Evolutionary conservation across 176 grass and related monocot species (phyloP).

Genomic region (Carex parvula): DNA sequence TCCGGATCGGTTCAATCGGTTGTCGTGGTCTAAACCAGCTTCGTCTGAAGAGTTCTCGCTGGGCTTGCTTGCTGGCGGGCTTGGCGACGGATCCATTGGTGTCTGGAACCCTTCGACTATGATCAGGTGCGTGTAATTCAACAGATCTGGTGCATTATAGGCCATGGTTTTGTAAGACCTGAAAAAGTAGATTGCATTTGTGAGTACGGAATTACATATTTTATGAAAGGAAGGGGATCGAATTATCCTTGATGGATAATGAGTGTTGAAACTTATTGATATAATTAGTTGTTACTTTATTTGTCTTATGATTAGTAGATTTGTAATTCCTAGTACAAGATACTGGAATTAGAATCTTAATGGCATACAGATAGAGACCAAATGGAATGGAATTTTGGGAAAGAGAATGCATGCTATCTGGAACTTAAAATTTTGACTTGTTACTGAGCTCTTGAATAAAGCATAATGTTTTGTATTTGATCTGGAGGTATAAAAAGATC

Average conservation of each 20-base stretch:
- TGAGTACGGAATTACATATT: background rate
- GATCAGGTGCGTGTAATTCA: constrained; percentile 55
- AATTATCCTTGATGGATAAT: background rate
- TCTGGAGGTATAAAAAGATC: background rate
- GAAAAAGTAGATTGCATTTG: background rate
- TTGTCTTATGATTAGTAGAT: background rate
- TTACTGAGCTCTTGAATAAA: background rate
- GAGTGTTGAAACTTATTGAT: background rate
- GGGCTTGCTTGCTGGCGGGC: constrained; percentile 81
- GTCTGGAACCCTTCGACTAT: constrained; percentile 83
- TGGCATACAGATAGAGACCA: background rate
- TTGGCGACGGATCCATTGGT: constrained; percentile 73
- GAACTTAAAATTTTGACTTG: background rate
- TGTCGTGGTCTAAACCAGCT: constrained; percentile 61
- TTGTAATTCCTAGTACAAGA: background rate
- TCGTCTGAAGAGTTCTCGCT: constrained; percentile 64
- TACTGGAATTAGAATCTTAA: background rate
- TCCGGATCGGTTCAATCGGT: constrained; percentile 86
- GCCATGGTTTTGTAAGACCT: background rate
- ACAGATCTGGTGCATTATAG: constrained; percentile 10
- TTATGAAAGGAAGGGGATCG: background rate
- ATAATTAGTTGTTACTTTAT: background rate
- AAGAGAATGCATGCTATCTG: background rate
- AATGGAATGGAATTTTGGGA: constrained; percentile 1
- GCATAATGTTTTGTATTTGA: background rate